Evolutionary conservation across 257 asterid species (phyloP), one percentile per base, ranked within the genome.

Genomic region (Nicotiana tabacum): DNA sequence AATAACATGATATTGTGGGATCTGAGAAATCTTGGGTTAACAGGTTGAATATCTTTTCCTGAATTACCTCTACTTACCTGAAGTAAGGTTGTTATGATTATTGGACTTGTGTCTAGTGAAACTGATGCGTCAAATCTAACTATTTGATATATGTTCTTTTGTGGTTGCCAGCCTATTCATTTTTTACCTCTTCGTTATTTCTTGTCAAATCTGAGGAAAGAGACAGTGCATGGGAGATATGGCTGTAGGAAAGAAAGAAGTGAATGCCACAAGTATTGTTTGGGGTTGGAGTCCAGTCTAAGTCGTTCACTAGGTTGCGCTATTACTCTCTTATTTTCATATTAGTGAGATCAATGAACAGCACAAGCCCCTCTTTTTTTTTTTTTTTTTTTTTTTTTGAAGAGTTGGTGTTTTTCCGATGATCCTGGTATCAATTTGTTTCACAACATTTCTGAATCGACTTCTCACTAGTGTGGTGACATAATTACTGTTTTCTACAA

Each of bases 1-100:
- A 94, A 89, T 84, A 96, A 91, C 85, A 64, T 92, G 88, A 83
- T 94, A 84, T 91, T 94, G 80, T 94, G 98, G 98, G 98, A 94
- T 89, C 87, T 94, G 65, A 90, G 97, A 82, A 86, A 89, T 85
- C 86, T 91, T 37, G 96, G 96, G 72, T 86, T 94, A 86, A 88
- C 97, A 88, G 98, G 98, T 87, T 39, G 85, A 16, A 56, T 85
- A 67, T 18, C 12, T 80, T 55, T 46, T 53, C 17, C 67, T 70
- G 9, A 2, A 18, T 2, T 57, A 8, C 64, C 24, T 57, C 21
- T 27, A 16, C 27, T 18, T 57, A 27, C 27, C 64, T 16, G 24
- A 57, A 18, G 27, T 17, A 17, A 1, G 18, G 21, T 55, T 55
- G 18, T 16, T 55, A 15, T 55, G 6, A 57, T 57, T 18, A 57